Conservation (phyloP, 257 asterid genomes). For the Parsonsia alboflavescens region DNA sequence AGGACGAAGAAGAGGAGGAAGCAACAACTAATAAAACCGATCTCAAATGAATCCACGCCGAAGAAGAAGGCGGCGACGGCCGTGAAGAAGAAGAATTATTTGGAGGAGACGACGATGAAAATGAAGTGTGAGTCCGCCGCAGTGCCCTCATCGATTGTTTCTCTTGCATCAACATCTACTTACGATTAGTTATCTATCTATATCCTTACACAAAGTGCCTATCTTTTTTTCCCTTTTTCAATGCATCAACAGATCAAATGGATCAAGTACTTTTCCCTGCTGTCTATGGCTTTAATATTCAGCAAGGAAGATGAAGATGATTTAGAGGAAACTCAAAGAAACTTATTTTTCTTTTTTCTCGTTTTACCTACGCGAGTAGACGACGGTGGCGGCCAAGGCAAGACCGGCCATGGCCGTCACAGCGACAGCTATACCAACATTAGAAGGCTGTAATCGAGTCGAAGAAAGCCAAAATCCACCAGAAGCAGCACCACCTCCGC, state of each 20-base stretch:
- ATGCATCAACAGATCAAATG: background rate
- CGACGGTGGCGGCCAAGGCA: constrained; percentile 65
- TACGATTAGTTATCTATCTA: constrained; percentile 15
- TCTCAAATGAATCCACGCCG: constrained; percentile 67
- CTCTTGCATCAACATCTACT: constrained; percentile 61
- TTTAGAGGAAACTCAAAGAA: background rate
- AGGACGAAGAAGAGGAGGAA: constrained; percentile 52
- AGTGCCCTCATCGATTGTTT: constrained; percentile 57
- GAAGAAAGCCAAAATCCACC: constrained; percentile 22
- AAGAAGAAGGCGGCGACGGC: constrained; percentile 41
- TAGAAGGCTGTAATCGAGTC: constrained; percentile 30
- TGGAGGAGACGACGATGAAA: constrained; percentile 32
- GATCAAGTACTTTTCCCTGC: background rate
- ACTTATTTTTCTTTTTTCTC: background rate
- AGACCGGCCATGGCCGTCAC: constrained; percentile 76
- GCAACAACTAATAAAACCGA: constrained; percentile 69
- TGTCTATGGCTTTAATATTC: background rate
- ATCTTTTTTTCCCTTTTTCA: background rate
- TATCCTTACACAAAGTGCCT: background rate
- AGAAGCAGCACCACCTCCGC: constrained; percentile 19
- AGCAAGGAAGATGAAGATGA: background rate
- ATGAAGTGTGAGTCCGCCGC: constrained; percentile 66
- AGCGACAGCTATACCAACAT: constrained; percentile 64
- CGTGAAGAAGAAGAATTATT: constrained; percentile 47
- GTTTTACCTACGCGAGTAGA: constrained; percentile 65